Conservation (phyloP, 176 grass and related monocot genomes). For the Aegilops sharonensis region DNA sequence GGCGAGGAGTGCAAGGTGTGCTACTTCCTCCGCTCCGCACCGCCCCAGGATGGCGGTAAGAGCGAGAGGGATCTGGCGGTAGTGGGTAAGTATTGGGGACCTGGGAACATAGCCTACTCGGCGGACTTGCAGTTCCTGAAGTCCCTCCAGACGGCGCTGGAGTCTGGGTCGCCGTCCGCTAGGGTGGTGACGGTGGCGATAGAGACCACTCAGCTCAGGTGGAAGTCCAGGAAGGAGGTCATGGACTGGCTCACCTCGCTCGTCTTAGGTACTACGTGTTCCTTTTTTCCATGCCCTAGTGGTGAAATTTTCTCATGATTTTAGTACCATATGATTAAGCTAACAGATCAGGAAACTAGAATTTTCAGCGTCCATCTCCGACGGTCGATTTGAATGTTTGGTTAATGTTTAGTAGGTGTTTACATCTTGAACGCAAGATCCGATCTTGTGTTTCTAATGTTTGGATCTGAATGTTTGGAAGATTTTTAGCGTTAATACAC, state of each 20-base stretch:
- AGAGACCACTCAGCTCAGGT: slow-evolving; percentile 36
- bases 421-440: neutral
- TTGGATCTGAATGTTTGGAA: neutral
- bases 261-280: slow-evolving; percentile 41
- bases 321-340: neutral
- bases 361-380: neutral
- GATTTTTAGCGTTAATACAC: too few species aligned
- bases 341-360: too few species aligned
- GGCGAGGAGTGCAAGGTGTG: slow-evolving; percentile 36
- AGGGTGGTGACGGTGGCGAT: slow-evolving; percentile 9
- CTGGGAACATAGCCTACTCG: slow-evolving; percentile 57
- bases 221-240: slow-evolving; percentile 55
- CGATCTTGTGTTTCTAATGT: neutral
- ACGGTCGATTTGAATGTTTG: neutral
- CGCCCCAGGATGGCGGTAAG: neutral
- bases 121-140: slow-evolving; percentile 33
- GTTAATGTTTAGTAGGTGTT: neutral
- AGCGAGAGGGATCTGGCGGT: slow-evolving; percentile 49
- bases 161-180: slow-evolving; percentile 20
- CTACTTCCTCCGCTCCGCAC: slow-evolving; percentile 46
- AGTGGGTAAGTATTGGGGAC: slow-evolving; percentile 47
- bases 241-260: slow-evolving; percentile 67
- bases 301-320: neutral
- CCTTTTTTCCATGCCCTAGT: too few species aligned
- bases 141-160: slow-evolving; percentile 14